Evolutionary conservation across 2,329 filamentous ascomycete species (phyloP), one percentile per base, ranked within the genome.

Genomic region (Ploettnerulaceae sp.): DNA sequence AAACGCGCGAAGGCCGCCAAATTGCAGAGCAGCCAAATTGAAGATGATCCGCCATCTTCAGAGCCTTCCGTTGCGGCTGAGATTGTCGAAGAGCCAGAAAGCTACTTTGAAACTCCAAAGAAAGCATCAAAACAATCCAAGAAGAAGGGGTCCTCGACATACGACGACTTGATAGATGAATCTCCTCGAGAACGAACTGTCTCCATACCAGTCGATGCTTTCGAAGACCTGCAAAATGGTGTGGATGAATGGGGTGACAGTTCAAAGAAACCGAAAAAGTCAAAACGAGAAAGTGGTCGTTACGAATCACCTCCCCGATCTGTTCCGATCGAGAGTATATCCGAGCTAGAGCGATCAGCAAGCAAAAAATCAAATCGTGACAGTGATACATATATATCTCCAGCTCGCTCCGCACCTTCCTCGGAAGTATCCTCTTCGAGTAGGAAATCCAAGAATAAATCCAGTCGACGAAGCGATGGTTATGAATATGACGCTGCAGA

Each of bases 1-100:
- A 72, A 69, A 61, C 64, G 66, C 12, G 69, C 73, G 22, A 74
- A 73, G 59, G 66, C 64, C 12, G 61, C 63, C 15, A 61, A 65
- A 51, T 51, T 60, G 50, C 61, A 62, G 37, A 67, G 51, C 66
- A 70, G 45, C 21, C 40, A 55, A 22, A 37, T 45, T 32, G 59
- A 62, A n/a, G 56, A 60, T 35, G 33, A 45, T n/a, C 52, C 55
- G 7, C 55, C 53, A 18, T 33, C 49, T 26, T 48, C 48, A 15
- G 51, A 59, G 20, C 44, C 44, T 28, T 26, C 51, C 22, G 37
- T 52, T n/a, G 18, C 49, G 8, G 42, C 44, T 21, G 49, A 57
- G 14, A 39, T 59, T 22, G 54, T 62, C 5, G 57, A 60, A 36
- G 58, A 61, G 46, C 60, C 60, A 3, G 58, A 62, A 47, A 58